Conservation (phyloP, 1,284 basidiomycete genomes). For the Cryptococcus sp. region DNA sequence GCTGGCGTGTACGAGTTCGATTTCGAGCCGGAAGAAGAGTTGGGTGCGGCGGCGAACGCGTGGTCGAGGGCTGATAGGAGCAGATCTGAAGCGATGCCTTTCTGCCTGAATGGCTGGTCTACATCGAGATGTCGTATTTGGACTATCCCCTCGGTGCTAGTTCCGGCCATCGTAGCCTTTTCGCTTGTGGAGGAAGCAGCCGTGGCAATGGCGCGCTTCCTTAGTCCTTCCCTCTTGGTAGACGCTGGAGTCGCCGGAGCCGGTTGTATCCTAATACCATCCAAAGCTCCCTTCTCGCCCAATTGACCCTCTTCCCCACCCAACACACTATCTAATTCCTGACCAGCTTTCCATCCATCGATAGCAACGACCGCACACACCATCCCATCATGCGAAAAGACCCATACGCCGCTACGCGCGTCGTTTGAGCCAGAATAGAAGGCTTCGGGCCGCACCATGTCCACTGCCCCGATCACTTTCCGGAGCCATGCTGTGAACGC, state of each 20-base stretch:
- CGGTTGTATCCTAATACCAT: conserved; percentile 9
- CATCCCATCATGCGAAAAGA: conserved; percentile 64
- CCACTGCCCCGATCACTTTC: conserved; percentile 60
- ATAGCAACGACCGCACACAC: conserved; percentile 70
- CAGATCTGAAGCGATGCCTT: conserved; percentile 67
- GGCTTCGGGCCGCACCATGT: conserved; percentile 60
- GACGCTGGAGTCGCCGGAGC: conserved; percentile 9
- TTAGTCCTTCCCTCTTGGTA: neutral
- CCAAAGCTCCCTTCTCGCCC: conserved; percentile 46
- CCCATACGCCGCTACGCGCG: conserved; percentile 65
- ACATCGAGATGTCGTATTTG: conserved; percentile 76
- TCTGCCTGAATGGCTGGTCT: conserved; percentile 64
- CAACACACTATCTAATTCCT: conserved; percentile 26
- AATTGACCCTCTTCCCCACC: conserved; percentile 25
- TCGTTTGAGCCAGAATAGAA: conserved; percentile 63
- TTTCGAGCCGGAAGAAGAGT: neutral
- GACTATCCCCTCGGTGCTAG: conserved; percentile 57
- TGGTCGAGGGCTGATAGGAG: conserved; percentile 62
- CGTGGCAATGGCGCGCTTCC: neutral
- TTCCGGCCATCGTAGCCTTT: conserved; percentile 20
- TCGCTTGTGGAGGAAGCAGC: neutral
- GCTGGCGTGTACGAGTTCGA: conserved; percentile 55
- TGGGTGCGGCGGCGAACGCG: conserved; percentile 56
- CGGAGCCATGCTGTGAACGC: conserved; percentile 53
- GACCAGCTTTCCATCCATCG: conserved; percentile 58